Conservation (phyloP, 768 basidiomycete species). For the Boletus tylopilopsis region DNA sequence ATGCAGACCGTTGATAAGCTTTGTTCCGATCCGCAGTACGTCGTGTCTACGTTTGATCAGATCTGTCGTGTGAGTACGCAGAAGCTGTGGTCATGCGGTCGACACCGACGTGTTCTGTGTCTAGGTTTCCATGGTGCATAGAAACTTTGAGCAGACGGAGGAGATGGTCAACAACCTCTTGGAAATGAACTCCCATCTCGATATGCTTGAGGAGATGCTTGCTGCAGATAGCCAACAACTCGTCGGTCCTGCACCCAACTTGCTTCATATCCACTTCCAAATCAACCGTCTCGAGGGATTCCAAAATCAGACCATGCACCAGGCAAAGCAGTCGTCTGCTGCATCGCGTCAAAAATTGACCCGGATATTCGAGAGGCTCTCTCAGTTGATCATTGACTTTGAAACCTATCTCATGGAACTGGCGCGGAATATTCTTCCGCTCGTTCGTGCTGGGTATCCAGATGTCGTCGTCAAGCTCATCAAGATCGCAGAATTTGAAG, state of each 20-base stretch:
- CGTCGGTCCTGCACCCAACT: constrained; percentile 82
- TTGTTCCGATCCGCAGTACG: constrained; percentile 70
- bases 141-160: constrained; percentile 92
- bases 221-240: constrained; percentile 70
- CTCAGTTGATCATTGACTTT: constrained; percentile 75
- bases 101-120: neutral
- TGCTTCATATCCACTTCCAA: constrained; percentile 87
- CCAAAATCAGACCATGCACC: constrained; percentile 91
- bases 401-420: constrained; percentile 81
- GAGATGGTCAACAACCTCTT: constrained; percentile 93
- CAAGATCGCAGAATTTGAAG: constrained; percentile 94
- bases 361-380: constrained; percentile 83
- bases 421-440: constrained; percentile 70
- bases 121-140: constrained; percentile 92
- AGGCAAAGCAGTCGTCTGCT: constrained; percentile 79
- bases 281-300: constrained; percentile 91
- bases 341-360: constrained; percentile 64
- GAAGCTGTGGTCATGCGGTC: neutral
- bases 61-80: constrained; percentile 75
- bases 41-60: constrained; percentile 88
- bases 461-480: constrained; percentile 88
- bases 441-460: constrained; percentile 73
- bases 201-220: constrained; percentile 75
- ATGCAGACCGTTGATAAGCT: constrained; percentile 76
- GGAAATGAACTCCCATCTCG: constrained; percentile 87